Conservation (phyloP, 441 rosid species). For the Theobroma grandiflorum region DNA sequence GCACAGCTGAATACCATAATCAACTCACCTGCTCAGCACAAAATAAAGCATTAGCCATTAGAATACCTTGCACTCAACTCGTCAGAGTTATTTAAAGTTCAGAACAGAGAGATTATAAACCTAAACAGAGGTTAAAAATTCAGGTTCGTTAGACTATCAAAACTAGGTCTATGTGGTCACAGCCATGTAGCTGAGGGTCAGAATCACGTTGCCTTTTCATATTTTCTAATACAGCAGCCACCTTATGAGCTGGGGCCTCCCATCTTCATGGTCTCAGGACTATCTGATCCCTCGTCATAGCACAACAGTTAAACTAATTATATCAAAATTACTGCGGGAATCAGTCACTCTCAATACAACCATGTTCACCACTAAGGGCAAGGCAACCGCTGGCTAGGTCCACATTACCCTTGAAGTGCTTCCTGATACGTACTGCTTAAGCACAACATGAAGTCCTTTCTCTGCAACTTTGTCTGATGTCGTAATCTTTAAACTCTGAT, state of each 20-base stretch:
- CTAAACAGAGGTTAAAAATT: slow-evolving; percentile 11
- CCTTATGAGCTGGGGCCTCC: slow-evolving; percentile 6
- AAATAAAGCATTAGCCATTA: slow-evolving; percentile 10
- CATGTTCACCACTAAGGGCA: slow-evolving; percentile 22
- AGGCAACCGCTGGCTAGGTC: slow-evolving; percentile 14
- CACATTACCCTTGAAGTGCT: slow-evolving; percentile 16
- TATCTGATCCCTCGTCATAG: slow-evolving; percentile 9
- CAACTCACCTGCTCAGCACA: neutral
- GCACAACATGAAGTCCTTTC: slow-evolving; percentile 16
- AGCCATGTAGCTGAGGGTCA: slow-evolving; percentile 3
- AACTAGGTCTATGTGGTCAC: slow-evolving; percentile 12
- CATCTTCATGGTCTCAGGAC: slow-evolving; percentile 19
- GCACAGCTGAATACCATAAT: slow-evolving; percentile 4
- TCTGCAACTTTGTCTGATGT: slow-evolving; percentile 14
- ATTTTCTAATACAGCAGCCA: slow-evolving; percentile 11
- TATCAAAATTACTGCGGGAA: slow-evolving; percentile 17
- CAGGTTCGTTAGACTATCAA: neutral
- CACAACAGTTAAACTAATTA: neutral
- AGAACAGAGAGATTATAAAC: slow-evolving; percentile 1
- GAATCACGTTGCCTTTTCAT: slow-evolving; percentile 21
- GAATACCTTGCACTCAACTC: neutral
- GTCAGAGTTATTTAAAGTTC: neutral
- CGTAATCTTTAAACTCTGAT: slow-evolving; percentile 32
- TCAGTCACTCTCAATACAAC: slow-evolving; percentile 17
- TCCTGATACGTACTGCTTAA: neutral